These are phyloP conservation scores for Fusarium begoniae DNA, from an alignment of 2,329 filamentous ascomycete species.

Conservation along the genomic window DNA sequence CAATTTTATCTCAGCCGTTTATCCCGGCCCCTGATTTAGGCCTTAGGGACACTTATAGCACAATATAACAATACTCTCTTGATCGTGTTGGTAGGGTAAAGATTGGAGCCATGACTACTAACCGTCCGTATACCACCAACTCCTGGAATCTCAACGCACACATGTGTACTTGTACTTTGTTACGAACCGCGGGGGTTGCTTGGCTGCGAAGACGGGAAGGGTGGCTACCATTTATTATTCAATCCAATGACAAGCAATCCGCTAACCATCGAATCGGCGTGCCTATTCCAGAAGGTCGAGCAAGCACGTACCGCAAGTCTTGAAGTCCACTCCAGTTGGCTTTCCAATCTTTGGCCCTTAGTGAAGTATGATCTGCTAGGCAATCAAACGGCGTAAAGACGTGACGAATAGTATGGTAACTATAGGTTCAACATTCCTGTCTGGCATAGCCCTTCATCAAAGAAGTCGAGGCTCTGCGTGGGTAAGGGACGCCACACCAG, in stretches of 20 bases:
- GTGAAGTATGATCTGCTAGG: background rate
- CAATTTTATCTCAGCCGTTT: conserved; percentile 25
- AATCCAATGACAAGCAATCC: conserved; percentile 11
- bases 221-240: background rate
- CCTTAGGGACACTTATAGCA: background rate
- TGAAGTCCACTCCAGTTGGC: background rate
- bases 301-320: background rate
- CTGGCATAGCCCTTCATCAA: background rate
- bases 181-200: background rate
- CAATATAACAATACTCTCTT: conserved; percentile 2
- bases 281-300: conserved; percentile 28
- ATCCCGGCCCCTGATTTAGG: conserved; percentile 13
- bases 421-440: background rate
- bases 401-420: background rate
- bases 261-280: conserved; percentile 8
- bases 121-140: background rate
- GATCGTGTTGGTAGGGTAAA: conserved; percentile 3
- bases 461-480: background rate
- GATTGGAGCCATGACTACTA: background rate
- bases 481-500: background rate
- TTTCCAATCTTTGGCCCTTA: background rate
- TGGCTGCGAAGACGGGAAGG: conserved; percentile 17
- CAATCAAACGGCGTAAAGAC: background rate
- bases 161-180: background rate
- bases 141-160: background rate